Base-by-base conservation (phyloP, 257 asterid species). In the Pogostemon cablin region DNA sequence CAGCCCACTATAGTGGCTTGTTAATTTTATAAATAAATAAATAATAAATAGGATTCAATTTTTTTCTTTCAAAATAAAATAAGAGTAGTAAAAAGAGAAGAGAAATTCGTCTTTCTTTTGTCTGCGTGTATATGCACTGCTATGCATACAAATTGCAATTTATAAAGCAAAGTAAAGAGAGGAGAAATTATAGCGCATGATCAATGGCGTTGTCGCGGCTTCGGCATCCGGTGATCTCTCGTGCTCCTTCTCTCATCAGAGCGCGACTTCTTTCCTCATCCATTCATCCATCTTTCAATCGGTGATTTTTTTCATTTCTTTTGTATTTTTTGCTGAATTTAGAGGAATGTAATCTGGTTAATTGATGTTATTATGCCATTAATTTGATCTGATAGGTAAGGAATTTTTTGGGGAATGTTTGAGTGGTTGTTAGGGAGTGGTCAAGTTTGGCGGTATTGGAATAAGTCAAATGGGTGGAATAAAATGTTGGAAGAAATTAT, bases 201-300 rank as follows among this genome's bases (percentile, higher is more conserved):
- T 87, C 88, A 39, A 95, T 95, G 99, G 99, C 99, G 85, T 80
- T 91, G 25, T 88, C 95, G 6, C 83, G 97, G 85, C 93, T 95
- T 72, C 88, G 98, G 60, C 84, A 86, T 83, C 89, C 96, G 72
- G 85, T 81, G 84, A 88, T 89, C 90, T 69, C 57, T 61, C 88
- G 91, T 68, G 90, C 96, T 73, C 86, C 93, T 65, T 86, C 95
- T 57, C 93, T 89, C 7, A 75, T 87, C 73, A 75, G 82, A 71
- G 95, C 90, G 68, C 91, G 98, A 49, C 81, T 74, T 73, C 73
- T 86, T 77, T 84, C 89, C 62, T 59, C 86, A 44, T 80, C 91
- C 54, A 46, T 75, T 67, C 81, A 66, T 65, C 81, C 89, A 63
- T 79, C 77, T 47, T 80, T 77, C 53, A 62, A 83, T 69, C 82